phyloP scores from a whole-genome alignment of 768 basidiomycete genomes.

The Lentinus tigrinus region DNA sequence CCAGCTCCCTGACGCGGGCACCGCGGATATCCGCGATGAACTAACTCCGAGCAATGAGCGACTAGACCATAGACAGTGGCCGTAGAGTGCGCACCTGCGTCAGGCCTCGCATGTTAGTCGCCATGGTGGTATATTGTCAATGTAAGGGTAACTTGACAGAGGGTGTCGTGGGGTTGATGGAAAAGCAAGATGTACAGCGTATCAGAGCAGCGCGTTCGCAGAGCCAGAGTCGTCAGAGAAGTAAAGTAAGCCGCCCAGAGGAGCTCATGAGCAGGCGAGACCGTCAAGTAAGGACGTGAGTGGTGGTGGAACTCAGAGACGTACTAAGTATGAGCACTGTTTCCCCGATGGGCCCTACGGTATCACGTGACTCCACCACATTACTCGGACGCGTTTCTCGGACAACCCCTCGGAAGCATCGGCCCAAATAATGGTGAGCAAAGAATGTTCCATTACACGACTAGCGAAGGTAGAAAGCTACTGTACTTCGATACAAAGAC shows the following conservation, averaged over 20 bases:
- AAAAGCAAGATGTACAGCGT: neutral
- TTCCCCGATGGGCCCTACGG: neutral
- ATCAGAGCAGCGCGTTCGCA: neutral
- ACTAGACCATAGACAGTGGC: neutral
- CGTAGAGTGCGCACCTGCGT: constrained; percentile 68
- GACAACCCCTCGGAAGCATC: too few relatives aligned
- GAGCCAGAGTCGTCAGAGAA: neutral
- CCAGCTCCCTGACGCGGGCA: constrained; percentile 91
- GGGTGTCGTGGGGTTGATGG: neutral
- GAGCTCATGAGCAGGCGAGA: constrained; percentile 8
- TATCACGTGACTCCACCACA: too few relatives aligned
- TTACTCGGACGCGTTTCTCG: too few relatives aligned
- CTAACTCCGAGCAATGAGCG: constrained; percentile 36
- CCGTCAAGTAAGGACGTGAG: neutral
- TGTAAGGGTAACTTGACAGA: constrained; percentile 6
- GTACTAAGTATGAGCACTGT: neutral
- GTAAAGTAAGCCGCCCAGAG: neutral
- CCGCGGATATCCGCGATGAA: constrained; percentile 99
- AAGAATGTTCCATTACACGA: too few relatives aligned
- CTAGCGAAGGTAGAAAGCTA: neutral
- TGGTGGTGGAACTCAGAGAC: neutral
- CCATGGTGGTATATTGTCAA: constrained; percentile 52
- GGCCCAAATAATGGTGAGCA: too few relatives aligned
- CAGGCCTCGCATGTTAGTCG: constrained; percentile 86
- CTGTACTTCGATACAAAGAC: constrained; percentile 10